Percentiles rank a stretch among this genome's conserved stretches.
Evolutionary conservation across 768 basidiomycete species (phyloP).

Genomic region (Hygrophoropsis aurantiaca): DNA sequence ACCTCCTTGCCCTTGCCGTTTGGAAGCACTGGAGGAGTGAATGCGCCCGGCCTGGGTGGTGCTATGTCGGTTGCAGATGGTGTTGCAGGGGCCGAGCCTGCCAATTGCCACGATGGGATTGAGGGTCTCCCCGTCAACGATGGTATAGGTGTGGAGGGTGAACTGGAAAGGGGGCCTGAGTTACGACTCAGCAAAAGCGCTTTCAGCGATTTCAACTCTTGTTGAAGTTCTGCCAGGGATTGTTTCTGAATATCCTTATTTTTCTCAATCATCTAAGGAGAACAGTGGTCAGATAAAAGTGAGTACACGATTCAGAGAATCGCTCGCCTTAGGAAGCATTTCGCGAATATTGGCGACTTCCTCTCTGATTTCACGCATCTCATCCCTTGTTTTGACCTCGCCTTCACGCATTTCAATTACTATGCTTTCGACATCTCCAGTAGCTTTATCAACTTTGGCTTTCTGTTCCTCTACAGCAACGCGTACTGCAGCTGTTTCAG

Average conservation of each 20-base stretch:
- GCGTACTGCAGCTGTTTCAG: constrained; percentile 71
- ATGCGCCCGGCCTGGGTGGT: constrained; percentile 8
- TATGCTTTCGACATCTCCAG: constrained; percentile 68
- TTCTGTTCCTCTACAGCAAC: constrained; percentile 76
- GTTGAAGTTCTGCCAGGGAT: constrained; percentile 83
- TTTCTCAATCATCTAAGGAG: constrained; percentile 86
- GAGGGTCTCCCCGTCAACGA: constrained; percentile 59
- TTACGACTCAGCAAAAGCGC: constrained; percentile 80
- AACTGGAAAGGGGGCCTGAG: constrained; percentile 43
- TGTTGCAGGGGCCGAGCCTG: constrained; percentile 33
- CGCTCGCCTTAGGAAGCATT: constrained; percentile 84
- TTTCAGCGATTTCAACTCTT: constrained; percentile 93
- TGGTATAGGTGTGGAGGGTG: constrained; percentile 50
- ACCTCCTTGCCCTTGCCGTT: constrained; percentile 66
- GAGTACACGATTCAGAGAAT: neutral
- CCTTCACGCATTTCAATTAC: constrained; percentile 76
- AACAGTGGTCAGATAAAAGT: constrained; percentile 2
- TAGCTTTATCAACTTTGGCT: constrained; percentile 67
- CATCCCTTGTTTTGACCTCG: constrained; percentile 77
- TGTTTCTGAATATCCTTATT: constrained; percentile 83
- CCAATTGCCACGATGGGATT: constrained; percentile 92
- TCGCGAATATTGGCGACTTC: constrained; percentile 90
- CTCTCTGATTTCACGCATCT: constrained; percentile 88
- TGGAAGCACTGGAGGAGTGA: constrained; percentile 15
- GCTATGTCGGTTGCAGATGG: constrained; percentile 16